Percentiles rank a stretch among this genome's conserved stretches.
Conservation (phyloP, 345 rosid genomes). For the Microthlaspi erraticum region DNA sequence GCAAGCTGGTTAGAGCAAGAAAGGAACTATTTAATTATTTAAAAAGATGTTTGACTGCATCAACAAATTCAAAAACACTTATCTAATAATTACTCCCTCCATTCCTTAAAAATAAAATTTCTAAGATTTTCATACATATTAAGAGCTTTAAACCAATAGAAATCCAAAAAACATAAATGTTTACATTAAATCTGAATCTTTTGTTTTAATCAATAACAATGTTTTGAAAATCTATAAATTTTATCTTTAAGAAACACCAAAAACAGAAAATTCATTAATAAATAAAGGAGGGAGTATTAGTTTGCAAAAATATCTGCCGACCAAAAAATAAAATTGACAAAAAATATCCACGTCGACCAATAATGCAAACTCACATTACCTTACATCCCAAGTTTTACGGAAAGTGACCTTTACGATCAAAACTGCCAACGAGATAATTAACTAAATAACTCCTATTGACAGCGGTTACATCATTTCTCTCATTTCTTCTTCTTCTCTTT, state of each 20-base stretch:
- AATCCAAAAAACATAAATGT: no score
- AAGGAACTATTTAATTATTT: slow-evolving; percentile 8
- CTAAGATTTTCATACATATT: no score
- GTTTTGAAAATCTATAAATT: no score
- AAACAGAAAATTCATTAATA: no score
- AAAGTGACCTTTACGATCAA: slow-evolving; percentile 22
- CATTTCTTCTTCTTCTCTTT: neutral
- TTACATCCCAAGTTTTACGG: slow-evolving; percentile 32
- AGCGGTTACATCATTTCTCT: slow-evolving; percentile 12
- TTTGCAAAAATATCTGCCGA: slow-evolving; percentile 10
- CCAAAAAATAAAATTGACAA: neutral
- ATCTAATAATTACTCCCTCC: no score
- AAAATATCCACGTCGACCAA: slow-evolving; percentile 18
- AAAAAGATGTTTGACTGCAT: neutral
- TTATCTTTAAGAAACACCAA: no score
- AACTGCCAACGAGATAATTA: slow-evolving; percentile 18
- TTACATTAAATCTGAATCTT: no score
- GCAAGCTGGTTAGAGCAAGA: slow-evolving; percentile 5
- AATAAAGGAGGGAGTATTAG: no score
- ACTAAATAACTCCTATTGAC: neutral
- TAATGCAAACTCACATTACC: slow-evolving; percentile 18
- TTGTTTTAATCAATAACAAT: no score
- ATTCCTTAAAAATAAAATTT: no score
- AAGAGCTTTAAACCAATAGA: no score
- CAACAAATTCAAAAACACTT: neutral